Evolutionary conservation across 768 basidiomycete species (phyloP).

Genomic region (Candolleomyces efflorescens): DNA sequence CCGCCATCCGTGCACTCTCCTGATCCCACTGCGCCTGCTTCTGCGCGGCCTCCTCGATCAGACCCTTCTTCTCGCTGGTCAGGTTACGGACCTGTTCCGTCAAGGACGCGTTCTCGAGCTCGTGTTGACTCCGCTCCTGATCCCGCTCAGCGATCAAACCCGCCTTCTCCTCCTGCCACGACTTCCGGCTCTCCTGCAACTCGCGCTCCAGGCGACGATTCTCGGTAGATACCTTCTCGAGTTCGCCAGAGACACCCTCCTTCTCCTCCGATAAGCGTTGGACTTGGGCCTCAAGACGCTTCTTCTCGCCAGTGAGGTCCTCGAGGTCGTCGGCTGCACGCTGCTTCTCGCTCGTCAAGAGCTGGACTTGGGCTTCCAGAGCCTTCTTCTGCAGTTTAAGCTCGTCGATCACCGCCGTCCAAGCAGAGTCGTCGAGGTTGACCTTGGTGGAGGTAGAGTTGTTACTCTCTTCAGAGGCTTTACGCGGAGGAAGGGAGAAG

Average conservation of each 20-base stretch:
- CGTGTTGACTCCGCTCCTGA: neutral
- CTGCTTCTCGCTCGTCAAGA: neutral
- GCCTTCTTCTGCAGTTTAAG: neutral
- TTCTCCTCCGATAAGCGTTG: neutral
- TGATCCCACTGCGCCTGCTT: too few species aligned
- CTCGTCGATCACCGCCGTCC: neutral
- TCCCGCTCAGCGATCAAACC: neutral
- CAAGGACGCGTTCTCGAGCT: neutral
- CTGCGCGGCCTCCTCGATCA: neutral
- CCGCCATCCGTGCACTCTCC: too few species aligned
- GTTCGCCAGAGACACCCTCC: neutral
- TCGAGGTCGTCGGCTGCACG: neutral
- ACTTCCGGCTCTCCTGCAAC: neutral
- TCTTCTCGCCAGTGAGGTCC: neutral
- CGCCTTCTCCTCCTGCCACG: neutral
- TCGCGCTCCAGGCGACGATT: neutral
- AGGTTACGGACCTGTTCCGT: neutral
- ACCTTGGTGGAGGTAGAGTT: neutral
- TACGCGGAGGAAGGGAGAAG: neutral
- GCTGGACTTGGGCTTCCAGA: neutral
- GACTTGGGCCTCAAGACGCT: neutral
- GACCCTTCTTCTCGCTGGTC: neutral
- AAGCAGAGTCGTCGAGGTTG: neutral
- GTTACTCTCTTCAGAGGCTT: too few species aligned
- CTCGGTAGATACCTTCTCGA: neutral